Conservation (phyloP, 768 basidiomycete genomes). For the Krasilnikovozyma curviuscula region DNA sequence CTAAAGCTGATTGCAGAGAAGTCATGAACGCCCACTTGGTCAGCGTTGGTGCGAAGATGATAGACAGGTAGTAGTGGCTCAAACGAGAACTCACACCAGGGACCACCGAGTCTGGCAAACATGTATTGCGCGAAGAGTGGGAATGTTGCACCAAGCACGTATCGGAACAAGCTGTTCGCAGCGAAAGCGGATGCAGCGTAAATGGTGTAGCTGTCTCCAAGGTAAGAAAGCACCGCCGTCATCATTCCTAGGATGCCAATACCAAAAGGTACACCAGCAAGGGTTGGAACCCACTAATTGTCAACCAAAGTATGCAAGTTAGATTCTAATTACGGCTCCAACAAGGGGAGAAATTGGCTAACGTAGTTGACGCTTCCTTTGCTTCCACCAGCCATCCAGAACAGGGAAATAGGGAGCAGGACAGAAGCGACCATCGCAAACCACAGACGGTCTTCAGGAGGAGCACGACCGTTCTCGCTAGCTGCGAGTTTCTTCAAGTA, state of each 20-base stretch:
- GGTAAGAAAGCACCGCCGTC: not conserved
- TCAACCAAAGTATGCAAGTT: not conserved
- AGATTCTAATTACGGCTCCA: not conserved
- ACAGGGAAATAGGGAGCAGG: not conserved
- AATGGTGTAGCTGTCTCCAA: constrained; percentile 1
- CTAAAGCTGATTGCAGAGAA: too few relatives aligned
- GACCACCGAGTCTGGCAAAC: not conserved
- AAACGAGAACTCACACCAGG: too few relatives aligned
- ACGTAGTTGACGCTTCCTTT: not conserved
- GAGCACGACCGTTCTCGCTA: not conserved
- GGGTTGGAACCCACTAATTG: too few relatives aligned
- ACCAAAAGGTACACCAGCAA: not conserved
- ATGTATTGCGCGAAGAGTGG: not conserved
- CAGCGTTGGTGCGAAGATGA: too few relatives aligned
- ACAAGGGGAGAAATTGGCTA: not conserved
- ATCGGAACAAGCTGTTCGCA: not conserved
- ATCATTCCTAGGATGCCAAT: not conserved
- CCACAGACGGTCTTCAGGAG: not conserved
- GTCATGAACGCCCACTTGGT: too few relatives aligned
- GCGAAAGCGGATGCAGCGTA: constrained; percentile 1
- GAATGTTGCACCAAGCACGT: not conserved
- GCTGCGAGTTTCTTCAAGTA: too few relatives aligned
- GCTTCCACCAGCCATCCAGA: not conserved
- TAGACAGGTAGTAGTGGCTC: too few relatives aligned
- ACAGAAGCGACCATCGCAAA: constrained; percentile 1